These are phyloP conservation scores for Sclerotinia trifoliorum DNA, from an alignment of 2,329 filamentous ascomycete species.

Conservation along the genomic window DNA sequence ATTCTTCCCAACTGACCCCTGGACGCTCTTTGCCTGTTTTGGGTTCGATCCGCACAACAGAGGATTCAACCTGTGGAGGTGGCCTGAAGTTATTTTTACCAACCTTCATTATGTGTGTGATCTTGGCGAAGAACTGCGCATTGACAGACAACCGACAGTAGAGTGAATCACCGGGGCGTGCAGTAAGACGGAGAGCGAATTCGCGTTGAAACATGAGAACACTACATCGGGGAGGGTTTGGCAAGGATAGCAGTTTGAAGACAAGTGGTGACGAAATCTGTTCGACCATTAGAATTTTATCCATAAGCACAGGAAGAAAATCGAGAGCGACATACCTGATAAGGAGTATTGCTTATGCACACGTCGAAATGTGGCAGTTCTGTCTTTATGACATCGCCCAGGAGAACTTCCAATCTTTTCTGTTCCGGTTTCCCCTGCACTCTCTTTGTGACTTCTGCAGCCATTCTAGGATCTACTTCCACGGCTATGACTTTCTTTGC, in stretches of 20 bases:
- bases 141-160: constrained; percentile 92
- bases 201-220: constrained; percentile 97
- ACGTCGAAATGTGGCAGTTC: constrained; percentile 71
- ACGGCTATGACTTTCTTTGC: constrained; percentile 80
- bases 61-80: constrained; percentile 87
- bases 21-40: constrained; percentile 75
- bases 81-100: constrained; percentile 96
- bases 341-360: constrained; percentile 69
- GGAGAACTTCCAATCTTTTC: constrained; percentile 79
- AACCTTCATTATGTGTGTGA: constrained; percentile 81
- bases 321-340: constrained; percentile 49
- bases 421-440: constrained; percentile 86
- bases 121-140: constrained; percentile 84
- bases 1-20: constrained; percentile 90
- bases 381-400: constrained; percentile 93
- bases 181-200: constrained; percentile 87
- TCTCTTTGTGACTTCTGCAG: constrained; percentile 84
- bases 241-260: constrained; percentile 78
- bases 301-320: neutral
- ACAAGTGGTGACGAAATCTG: constrained; percentile 88
- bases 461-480: constrained; percentile 92
- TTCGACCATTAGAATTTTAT: constrained; percentile 28
- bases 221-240: constrained; percentile 76
- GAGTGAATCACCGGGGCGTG: constrained; percentile 80
- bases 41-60: constrained; percentile 84